phyloP scores from a whole-genome alignment of 495 filamentous ascomycete species.

The Penicillium simplicissimum region DNA sequence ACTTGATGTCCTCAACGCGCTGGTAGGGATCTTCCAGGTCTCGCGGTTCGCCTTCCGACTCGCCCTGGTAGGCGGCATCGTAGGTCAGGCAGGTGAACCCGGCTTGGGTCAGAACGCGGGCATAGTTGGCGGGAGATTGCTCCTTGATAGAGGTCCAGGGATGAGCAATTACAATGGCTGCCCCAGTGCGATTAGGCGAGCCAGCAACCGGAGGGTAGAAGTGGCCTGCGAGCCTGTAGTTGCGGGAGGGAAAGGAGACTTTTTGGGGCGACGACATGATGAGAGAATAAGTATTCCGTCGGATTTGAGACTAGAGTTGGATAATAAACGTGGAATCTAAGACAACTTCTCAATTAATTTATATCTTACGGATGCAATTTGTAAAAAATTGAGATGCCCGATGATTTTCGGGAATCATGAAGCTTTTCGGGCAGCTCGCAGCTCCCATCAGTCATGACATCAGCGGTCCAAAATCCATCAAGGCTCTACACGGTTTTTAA shows the following conservation, averaged over 20 bases:
- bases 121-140: conserved; percentile 37
- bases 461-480: not conserved
- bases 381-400: not conserved
- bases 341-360: not conserved
- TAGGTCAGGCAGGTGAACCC: conserved; percentile 39
- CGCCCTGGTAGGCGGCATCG: conserved; percentile 44
- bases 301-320: not conserved
- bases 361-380: not conserved
- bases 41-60: conserved; percentile 36
- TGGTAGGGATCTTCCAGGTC: conserved; percentile 40
- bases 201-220: conserved; percentile 20
- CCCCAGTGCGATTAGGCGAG: conserved; percentile 23
- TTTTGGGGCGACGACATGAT: conserved; percentile 20
- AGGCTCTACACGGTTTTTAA: too few relatives aligned
- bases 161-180: conserved; percentile 39
- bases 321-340: not conserved
- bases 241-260: conserved; percentile 22
- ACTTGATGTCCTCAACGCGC: conserved; percentile 39
- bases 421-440: not conserved
- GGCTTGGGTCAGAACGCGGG: conserved; percentile 24
- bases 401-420: not conserved
- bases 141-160: conserved; percentile 42
- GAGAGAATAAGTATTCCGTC: not conserved
- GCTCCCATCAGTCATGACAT: not conserved
- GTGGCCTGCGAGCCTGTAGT: conserved; percentile 13